These are phyloP conservation scores for Syzygium syzygioides DNA, from an alignment of 441 rosid genomes.

Conservation along the genomic window DNA sequence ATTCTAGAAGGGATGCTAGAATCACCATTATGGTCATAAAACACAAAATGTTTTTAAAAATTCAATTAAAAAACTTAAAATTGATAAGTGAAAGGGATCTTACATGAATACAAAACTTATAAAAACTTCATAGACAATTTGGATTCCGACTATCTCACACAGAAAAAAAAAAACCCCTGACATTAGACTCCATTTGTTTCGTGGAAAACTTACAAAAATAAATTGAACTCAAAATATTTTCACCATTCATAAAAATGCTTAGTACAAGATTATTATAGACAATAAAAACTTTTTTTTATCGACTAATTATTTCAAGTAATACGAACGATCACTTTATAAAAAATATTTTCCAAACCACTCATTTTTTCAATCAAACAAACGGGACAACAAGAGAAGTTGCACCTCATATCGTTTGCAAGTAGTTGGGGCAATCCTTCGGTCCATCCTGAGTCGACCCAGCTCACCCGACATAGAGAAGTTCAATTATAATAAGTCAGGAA, in stretches of 20 bases:
- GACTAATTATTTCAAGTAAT: accelerated
- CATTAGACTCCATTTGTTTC: accelerated
- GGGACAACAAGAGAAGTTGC: too few relatives aligned
- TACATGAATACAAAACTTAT: neutral
- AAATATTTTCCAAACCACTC: accelerated
- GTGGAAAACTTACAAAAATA: neutral
- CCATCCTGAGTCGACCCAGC: neutral
- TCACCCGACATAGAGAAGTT: neutral
- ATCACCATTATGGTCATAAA: neutral
- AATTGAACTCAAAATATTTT: neutral
- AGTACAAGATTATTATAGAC: accelerated
- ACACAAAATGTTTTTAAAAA: neutral
- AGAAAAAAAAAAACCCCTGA: neutral
- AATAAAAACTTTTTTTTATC: neutral
- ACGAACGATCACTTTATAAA: accelerated
- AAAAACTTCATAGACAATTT: neutral
- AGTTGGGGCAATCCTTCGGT: neutral
- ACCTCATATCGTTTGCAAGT: neutral
- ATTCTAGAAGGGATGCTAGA: neutral
- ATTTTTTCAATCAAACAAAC: accelerated
- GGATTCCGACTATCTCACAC: neutral
- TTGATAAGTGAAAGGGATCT: neutral
- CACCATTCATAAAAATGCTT: accelerated
- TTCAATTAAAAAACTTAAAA: neutral
- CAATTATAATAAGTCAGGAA: neutral